These are phyloP conservation scores for Fusarium albidum DNA, from an alignment of 2,329 filamentous ascomycete species.

Conservation along the genomic window DNA sequence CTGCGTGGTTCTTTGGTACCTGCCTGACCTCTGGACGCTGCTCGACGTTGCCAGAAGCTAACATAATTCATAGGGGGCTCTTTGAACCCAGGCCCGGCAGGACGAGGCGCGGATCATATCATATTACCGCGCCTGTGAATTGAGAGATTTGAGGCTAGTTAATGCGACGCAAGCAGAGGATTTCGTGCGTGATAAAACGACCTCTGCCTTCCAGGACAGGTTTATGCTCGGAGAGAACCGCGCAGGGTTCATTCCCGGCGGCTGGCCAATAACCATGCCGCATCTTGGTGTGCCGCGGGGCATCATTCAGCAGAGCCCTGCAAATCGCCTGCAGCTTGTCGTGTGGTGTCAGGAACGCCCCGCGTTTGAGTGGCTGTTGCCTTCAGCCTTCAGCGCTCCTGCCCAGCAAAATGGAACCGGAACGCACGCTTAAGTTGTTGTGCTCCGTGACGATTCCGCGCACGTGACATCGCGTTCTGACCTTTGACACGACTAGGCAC, in stretches of 20 bases:
- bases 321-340: constrained; percentile 45
- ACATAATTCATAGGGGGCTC: too few species aligned
- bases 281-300: constrained; percentile 39
- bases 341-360: constrained; percentile 48
- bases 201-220: constrained; percentile 7
- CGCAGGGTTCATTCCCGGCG: constrained; percentile 32
- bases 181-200: too few species aligned
- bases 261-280: constrained; percentile 32
- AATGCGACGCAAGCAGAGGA: too few species aligned
- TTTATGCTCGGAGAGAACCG: constrained; percentile 38
- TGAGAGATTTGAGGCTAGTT: too few species aligned
- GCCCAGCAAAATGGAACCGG: neutral
- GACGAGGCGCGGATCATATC: too few species aligned
- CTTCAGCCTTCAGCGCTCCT: constrained; percentile 7
- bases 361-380: constrained; percentile 43
- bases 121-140: too few species aligned
- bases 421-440: neutral
- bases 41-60: too few species aligned
- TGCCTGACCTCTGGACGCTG: too few species aligned
- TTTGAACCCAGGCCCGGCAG: too few species aligned
- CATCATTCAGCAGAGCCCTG: constrained; percentile 41
- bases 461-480: constrained; percentile 41
- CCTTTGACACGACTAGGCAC: constrained; percentile 11
- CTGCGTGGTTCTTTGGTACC: too few species aligned
- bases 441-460: neutral